Base-by-base conservation (phyloP, 805 yeast genomes). In the Candida maesae region DNA sequence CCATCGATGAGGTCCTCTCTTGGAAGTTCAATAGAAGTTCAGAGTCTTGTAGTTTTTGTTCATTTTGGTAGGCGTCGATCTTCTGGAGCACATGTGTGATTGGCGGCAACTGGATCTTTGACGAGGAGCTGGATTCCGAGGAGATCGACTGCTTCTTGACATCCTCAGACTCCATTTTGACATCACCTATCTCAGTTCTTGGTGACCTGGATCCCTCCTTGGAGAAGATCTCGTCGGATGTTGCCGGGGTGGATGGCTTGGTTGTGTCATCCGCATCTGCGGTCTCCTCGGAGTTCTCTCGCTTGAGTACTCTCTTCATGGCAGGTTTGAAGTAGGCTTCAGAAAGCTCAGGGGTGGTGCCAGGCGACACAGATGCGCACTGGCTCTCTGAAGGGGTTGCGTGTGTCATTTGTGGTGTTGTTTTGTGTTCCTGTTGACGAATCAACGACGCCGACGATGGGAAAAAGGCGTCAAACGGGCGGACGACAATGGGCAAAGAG, bases 21-120 rank as follows among this genome's bases (percentile, higher is more conserved):
- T 52, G 48, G 36, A 57, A 47, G 33, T 56, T 53, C 15, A 57
- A 37, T 8, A 57, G 31, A 2, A 57, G 51, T 21, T 56, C 53
- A 1, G 61, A 57, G 40, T 57, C 61, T n/a, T 51, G 50, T 10
- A 57, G 46, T 31, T 57, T 50, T 33, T 55, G 59, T 33, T 54
- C 55, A 26, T 42, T 55, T 34, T 57, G 61, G 38, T 53, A 57
- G 14, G 45, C 42, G 36, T 57, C 60, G 28, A 57, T 57, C 15
- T 36, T 53, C 33, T 51, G 48, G 12, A 57, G 37, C 2, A 57
- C 54, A 25, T 50, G 52, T 19, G 45, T 49, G 20, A 57, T 56
- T 12, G 61, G 52, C 2, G 61, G 61, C 10, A 57, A 41, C 5
- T 41, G 38, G 15, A 47, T 16, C 26, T 25, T 31, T 25, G 39